Evolutionary conservation across 805 yeast genomes (phyloP).

Genomic region (Barnettozyma californica): DNA sequence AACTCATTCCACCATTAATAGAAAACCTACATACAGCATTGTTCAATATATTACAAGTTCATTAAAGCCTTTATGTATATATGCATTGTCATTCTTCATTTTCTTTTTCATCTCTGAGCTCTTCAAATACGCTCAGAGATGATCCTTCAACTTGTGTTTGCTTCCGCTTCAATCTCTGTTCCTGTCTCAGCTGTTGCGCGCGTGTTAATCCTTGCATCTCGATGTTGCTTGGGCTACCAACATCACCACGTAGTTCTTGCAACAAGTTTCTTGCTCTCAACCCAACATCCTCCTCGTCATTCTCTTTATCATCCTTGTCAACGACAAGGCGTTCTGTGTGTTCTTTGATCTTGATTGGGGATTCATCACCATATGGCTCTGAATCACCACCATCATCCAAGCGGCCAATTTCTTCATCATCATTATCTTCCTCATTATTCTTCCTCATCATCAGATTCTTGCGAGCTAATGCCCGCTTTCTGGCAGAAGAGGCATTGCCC

Average conservation of each 20-base stretch:
- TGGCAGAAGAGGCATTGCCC: constrained; percentile 73
- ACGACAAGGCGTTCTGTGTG: constrained; percentile 3
- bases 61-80: not conserved
- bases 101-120: not conserved
- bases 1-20: not conserved
- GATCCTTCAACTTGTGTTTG: constrained; percentile 10
- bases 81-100: constrained; percentile 5
- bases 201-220: constrained; percentile 31
- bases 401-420: constrained; percentile 8
- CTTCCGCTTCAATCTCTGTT: constrained; percentile 29
- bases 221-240: constrained; percentile 20
- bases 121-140: not conserved
- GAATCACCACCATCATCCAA: constrained; percentile 16
- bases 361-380: not conserved
- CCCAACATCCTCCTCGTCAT: constrained; percentile 40
- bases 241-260: constrained; percentile 46
- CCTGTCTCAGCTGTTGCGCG: constrained; percentile 39
- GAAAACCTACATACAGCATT: not conserved
- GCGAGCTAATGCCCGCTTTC: constrained; percentile 74
- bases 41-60: not conserved
- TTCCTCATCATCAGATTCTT: constrained; percentile 46
- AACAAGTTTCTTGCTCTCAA: constrained; percentile 59
- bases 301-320: not conserved
- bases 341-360: constrained; percentile 14
- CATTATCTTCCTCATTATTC: constrained; percentile 18